Base-by-base conservation (phyloP, 163 green algal genomes). In the Chloromonas sp. region DNA sequence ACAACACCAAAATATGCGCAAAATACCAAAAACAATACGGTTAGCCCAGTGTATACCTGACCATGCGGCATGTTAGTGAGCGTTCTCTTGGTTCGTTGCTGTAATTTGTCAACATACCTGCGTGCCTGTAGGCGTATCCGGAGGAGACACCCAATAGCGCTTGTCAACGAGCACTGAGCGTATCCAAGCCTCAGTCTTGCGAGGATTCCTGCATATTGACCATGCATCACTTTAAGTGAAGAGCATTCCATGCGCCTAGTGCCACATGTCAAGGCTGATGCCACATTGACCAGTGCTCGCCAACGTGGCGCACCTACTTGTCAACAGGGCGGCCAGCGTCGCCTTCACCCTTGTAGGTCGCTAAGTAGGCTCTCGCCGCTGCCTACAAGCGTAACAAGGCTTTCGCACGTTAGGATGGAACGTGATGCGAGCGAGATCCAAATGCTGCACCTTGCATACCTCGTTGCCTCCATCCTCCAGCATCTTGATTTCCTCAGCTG, bases 391-490 rank as follows among this genome's bases (percentile, higher is more conserved):
- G 79, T 8, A 74, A 5, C 5, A 74, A 11, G 66, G 11, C 66
- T 11, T 74, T 5, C 66, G 66, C 66, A 11, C 66, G 66, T 74
- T 74, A 11, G 5, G 66, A 5, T 74, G 5, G 66, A 74, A 11
- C 66, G 5, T 11, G 66, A 74, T 74, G 5, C 66, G 66, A 74
- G 66, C 66, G 66, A 15, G 66, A 74, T 5, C 11, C 66, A 5
- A 74, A 71, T 61, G 36, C 36, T 36, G 36, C 36, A 36, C 36
- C 36, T 36, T 36, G 36, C 36, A 36, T 57, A 85, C 82, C 86
- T 71, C 71, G 14, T 86, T 86, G 3, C 86, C 82, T 3, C 78
- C 82, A 0, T 70, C 70, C 36, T 88, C 85, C 15, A 88, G 61
- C 14, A 60, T 14, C 11, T 2, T 58, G 1, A 86, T 58, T 70